Percentiles rank a stretch among this genome's conserved stretches.
phyloP scores from a whole-genome alignment of 116 monocot species.

The Iris pallida region DNA sequence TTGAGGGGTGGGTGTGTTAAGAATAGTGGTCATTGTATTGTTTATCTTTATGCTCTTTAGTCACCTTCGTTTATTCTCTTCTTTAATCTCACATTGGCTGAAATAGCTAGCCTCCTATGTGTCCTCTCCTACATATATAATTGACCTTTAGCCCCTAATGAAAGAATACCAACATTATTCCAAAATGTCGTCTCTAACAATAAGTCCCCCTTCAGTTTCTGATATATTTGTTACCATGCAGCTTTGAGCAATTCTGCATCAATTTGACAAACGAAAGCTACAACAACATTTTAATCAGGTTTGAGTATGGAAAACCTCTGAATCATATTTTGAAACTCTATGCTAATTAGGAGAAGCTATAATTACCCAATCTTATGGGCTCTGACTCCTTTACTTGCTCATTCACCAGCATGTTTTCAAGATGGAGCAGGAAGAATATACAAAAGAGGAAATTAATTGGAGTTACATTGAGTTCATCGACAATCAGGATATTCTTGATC shows the following conservation, averaged over 20 bases:
- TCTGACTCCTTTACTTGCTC: constrained; percentile 4
- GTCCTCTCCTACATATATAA: too few species aligned
- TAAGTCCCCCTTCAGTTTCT: constrained; percentile 1
- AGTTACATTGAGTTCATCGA: constrained; percentile 97
- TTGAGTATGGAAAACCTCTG: not conserved
- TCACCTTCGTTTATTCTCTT: too few species aligned
- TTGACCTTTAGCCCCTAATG: too few species aligned
- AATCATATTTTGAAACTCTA: not conserved
- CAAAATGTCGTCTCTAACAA: too few species aligned
- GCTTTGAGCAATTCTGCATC: constrained; percentile 98
- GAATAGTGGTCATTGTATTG: too few species aligned
- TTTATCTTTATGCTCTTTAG: too few species aligned
- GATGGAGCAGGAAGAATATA: constrained; percentile 99
- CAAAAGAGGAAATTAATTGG: constrained; percentile 94
- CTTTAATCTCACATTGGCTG: too few species aligned
- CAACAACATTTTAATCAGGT: constrained; percentile 99
- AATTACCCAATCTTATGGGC: not conserved
- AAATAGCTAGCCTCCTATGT: too few species aligned
- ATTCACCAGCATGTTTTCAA: constrained; percentile 87
- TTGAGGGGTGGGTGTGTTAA: too few species aligned
- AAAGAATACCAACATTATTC: too few species aligned
- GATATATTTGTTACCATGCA: constrained; percentile 20
- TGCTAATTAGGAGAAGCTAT: not conserved
- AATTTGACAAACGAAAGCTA: constrained; percentile 92
- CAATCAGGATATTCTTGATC: constrained; percentile 91